Base-by-base conservation (phyloP, 345 rosid genomes). In the Eucalyptus guilfoylei region DNA sequence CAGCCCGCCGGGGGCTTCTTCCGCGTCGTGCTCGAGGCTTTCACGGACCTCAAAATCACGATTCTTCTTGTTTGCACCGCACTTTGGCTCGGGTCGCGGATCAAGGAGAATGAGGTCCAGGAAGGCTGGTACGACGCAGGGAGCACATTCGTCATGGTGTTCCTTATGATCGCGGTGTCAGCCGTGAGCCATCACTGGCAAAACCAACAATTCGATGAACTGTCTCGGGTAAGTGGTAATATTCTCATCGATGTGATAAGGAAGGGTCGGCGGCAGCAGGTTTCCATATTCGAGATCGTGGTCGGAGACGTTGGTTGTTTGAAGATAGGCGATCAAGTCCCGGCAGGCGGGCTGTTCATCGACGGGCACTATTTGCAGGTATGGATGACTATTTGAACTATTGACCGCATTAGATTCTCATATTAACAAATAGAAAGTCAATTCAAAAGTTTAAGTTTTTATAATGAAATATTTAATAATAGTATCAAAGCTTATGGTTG, bases 101-200 rank as follows among this genome's bases (percentile, higher is more conserved):
- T 95, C 88, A 94, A 93, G 88, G 93, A 93, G 76, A 89, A 95
- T 17, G 98, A 96, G 30, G 15, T 90, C 8, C 91, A 92, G 87
- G 96, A 94, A 81, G 95, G 96, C 5, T 95, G 97, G 96, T 94
- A 94, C 30, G 97, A 95, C 30, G 97, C 97, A 30, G 96, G 95
- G 47, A 94, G 96, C 93, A 94, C 94, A n/a, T 90, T 93, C 67
- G 93, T 94, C 0, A 94, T 96, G 1, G 94, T 95, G 10, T 93
- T 96, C 52, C 91, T 94, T 2, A 94, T 92, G 44, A 93, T 95
- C 40, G 91, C 92, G 1, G 92, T 95, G 86, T 94, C 97, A 6
- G 94, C 96, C 3, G 48, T 88, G 4, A 95, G 94, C 72, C 94
- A 95, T 72, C 95, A 90, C 88, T 91, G 93, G 37, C 94, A 95